Base-by-base conservation (phyloP, 2,329 filamentous ascomycete species). In the Phyllachora maydis region DNA sequence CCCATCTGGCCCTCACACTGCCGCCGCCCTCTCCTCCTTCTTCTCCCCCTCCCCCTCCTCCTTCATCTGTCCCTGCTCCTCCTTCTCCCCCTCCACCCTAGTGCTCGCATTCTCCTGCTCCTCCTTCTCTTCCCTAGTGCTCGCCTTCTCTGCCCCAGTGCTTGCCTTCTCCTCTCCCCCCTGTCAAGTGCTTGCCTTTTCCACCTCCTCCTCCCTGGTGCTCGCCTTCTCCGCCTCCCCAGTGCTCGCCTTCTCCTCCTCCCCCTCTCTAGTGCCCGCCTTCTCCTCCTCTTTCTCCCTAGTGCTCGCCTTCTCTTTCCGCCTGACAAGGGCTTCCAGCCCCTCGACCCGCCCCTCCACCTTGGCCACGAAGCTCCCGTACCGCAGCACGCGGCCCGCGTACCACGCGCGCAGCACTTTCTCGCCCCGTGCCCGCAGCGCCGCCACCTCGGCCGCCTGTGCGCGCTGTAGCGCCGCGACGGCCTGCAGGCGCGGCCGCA, bases 391-490 rank as follows among this genome's bases (percentile, higher is more conserved):
- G 4, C 68, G 65, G 13, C 65, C 52, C 41, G 82, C 70, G 45
- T 85, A 82, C 73, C 79, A 90, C 17, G 54, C 47, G 32, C 71
- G 60, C 28, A 81, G 47, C 13, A 63, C 50, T 31, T 44, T 43
- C 44, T 68, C 76, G 48, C 62, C 83, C 32, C 58, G 59, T 30
- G 49, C 59, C 41, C 66, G 59, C 40, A 75, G 56, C 41, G 63
- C 63, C 12, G 60, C 62, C 30, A 77, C 62, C 42, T 73, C 65
- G 22, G 56, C 54, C 18, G 46, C 55, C 43, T 79, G 72, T 10
- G 62, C 56, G 11, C 59, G 42, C 37, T 81, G 74, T 4, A 59
- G 59, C 0, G 58, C 54, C 31, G 66, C 61, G 11, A 67, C 47
- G 11, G 57, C 61, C 32, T 59, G 61, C 49, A 81, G 71, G 21